Percentiles rank a stretch among this genome's conserved stretches.
These are phyloP conservation scores for Solanum lignicaule DNA, from an alignment of 257 asterid species.

Conservation along the genomic window DNA sequence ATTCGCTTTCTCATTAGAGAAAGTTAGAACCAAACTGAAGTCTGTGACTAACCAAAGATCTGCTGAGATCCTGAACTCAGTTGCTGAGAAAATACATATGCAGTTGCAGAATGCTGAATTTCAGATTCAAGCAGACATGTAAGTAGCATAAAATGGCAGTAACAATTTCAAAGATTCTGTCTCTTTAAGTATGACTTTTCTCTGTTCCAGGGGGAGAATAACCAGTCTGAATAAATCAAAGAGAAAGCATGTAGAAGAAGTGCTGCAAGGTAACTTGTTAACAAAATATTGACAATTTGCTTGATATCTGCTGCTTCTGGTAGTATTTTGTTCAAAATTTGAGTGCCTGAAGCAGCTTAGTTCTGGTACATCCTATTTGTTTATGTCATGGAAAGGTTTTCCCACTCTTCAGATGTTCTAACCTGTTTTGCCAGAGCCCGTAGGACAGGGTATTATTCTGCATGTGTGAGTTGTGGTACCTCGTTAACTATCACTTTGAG, in stretches of 20 bases:
- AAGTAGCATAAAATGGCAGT: constrained; percentile 20
- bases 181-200: constrained; percentile 15
- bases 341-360: not conserved
- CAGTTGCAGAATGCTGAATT: constrained; percentile 59
- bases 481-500: not conserved
- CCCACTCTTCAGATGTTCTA: not conserved
- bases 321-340: not conserved
- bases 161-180: not conserved
- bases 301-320: not conserved
- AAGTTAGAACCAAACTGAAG: constrained; percentile 59
- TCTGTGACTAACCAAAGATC: constrained; percentile 47
- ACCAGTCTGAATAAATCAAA: constrained; percentile 38
- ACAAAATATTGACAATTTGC: constrained; percentile 3
- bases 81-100: constrained; percentile 50
- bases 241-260: constrained; percentile 53
- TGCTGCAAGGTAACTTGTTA: constrained; percentile 49
- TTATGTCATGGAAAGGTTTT: not conserved
- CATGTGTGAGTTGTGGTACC: not conserved
- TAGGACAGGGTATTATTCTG: not conserved
- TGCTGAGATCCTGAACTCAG: constrained; percentile 63
- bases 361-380: not conserved
- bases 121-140: constrained; percentile 65
- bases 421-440: not conserved
- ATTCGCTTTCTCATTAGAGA: constrained; percentile 52
- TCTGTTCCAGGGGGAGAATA: constrained; percentile 60